A percentile compares a stretch with the other conserved stretches of the same genome.
Conservation (phyloP, 2,329 filamentous ascomycete species). For the Ceratocystiopsis sp. region DNA sequence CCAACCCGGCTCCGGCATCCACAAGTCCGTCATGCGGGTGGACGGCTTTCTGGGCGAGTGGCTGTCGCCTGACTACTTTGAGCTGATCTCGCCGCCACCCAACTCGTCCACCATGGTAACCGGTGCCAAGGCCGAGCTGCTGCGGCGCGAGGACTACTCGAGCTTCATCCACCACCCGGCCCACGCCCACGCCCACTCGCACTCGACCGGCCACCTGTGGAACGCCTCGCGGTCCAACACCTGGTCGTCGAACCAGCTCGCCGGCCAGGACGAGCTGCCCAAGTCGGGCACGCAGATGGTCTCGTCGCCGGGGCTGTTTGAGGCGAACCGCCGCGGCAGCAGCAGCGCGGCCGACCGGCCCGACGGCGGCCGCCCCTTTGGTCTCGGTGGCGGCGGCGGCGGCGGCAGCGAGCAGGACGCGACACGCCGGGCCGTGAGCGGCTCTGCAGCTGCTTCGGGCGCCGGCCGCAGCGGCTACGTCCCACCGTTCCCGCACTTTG, state of each 20-base stretch:
- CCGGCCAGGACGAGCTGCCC: background rate
- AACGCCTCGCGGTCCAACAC: constrained; percentile 9
- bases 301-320: constrained; percentile 3
- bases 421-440: too few relatives aligned
- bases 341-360: constrained; percentile 3
- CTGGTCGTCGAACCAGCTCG: constrained; percentile 1
- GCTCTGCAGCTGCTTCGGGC: background rate
- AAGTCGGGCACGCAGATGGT: background rate
- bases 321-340: constrained; percentile 11
- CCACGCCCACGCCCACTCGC: constrained; percentile 12
- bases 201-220: constrained; percentile 22
- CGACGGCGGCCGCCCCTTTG: too few relatives aligned
- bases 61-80: constrained; percentile 86
- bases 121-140: constrained; percentile 70
- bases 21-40: constrained; percentile 53
- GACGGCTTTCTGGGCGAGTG: constrained; percentile 93
- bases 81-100: constrained; percentile 78
- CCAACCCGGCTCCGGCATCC: constrained; percentile 13
- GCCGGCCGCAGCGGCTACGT: constrained; percentile 36
- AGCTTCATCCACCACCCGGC: constrained; percentile 24
- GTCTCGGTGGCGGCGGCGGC: background rate
- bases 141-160: constrained; percentile 56
- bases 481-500: constrained; percentile 65
- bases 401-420: background rate
- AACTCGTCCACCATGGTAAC: constrained; percentile 75